Conservation (phyloP, 495 filamentous ascomycete species). For the Aspergillus ellipticus region DNA sequence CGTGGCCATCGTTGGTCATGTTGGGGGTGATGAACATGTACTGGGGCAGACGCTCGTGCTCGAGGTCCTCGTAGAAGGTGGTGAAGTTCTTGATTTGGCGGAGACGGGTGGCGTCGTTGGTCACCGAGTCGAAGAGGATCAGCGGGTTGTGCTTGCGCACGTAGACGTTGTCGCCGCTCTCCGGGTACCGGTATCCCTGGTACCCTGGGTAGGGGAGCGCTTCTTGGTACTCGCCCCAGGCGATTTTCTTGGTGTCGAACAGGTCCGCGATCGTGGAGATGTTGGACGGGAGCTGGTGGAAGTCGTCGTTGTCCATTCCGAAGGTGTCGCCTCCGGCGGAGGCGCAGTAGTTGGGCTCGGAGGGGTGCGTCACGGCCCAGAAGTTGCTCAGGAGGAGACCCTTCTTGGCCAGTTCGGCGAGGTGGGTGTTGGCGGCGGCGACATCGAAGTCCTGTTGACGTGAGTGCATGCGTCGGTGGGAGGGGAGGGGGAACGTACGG, state of each 20-base stretch:
- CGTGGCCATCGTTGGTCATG: slow-evolving; percentile 71
- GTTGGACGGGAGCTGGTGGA: slow-evolving; percentile 52
- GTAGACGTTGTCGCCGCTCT: slow-evolving; percentile 54
- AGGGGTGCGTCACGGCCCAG: slow-evolving; percentile 61
- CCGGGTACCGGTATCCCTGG: slow-evolving; percentile 52
- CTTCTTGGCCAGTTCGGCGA: slow-evolving; percentile 53
- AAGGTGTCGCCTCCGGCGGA: slow-evolving; percentile 61
- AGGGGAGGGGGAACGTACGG: slow-evolving; percentile 36
- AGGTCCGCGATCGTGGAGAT: slow-evolving; percentile 65
- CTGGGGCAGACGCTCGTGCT: slow-evolving; percentile 57
- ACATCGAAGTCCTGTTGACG: slow-evolving; percentile 49
- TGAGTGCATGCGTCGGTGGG: background rate
- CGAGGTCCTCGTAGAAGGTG: slow-evolving; percentile 56
- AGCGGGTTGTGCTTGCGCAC: slow-evolving; percentile 74
- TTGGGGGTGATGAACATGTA: slow-evolving; percentile 75
- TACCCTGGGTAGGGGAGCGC: slow-evolving; percentile 64
- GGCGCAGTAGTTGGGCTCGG: slow-evolving; percentile 68
- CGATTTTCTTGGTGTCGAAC: slow-evolving; percentile 61
- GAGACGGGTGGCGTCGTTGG: slow-evolving; percentile 46
- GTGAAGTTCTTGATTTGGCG: slow-evolving; percentile 65
- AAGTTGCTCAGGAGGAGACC: slow-evolving; percentile 63
- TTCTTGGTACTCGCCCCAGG: slow-evolving; percentile 70
- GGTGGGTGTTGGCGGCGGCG: slow-evolving; percentile 46
- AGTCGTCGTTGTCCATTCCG: slow-evolving; percentile 66
- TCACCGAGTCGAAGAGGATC: slow-evolving; percentile 57